A percentile compares a stretch with the other conserved stretches of the same genome.
Conservation (phyloP, 768 basidiomycete species). For the Gloeopeniophorella convolvens region DNA sequence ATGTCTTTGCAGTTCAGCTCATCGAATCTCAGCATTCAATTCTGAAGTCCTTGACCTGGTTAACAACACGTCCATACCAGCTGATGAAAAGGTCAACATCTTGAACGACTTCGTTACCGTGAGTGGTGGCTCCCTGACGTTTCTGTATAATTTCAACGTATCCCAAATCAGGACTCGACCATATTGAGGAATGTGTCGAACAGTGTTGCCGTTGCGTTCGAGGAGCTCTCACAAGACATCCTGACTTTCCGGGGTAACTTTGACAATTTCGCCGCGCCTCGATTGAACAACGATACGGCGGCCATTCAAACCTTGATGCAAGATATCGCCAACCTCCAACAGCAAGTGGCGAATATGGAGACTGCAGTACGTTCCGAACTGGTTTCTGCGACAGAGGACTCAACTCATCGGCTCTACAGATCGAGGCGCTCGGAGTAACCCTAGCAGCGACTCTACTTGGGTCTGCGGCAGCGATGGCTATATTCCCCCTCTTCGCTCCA, state of each 20-base stretch:
- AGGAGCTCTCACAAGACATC: not conserved
- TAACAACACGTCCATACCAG: no score
- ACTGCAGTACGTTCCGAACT: not conserved
- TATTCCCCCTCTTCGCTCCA: not conserved
- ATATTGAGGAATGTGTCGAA: not conserved
- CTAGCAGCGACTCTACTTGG: not conserved
- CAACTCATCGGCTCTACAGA: not conserved
- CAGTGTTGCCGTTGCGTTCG: not conserved
- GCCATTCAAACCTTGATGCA: not conserved
- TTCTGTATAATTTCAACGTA: not conserved
- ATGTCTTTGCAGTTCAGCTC: no score
- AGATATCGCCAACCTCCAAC: not conserved
- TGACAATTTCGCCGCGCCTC: not conserved
- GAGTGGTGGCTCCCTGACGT: no score
- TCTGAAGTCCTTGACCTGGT: no score
- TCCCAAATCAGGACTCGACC: not conserved
- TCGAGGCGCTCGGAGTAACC: not conserved
- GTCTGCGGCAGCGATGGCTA: not conserved
- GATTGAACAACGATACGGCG: not conserved
- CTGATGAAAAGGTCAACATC: no score
- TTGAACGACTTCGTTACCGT: not conserved
- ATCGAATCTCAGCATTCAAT: no score
- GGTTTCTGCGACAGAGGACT: not conserved
- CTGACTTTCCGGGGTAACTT: not conserved
- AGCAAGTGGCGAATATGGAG: not conserved